Conservation (phyloP, 2,329 filamentous ascomycete genomes). For the Ophiostoma triangulosporum region DNA sequence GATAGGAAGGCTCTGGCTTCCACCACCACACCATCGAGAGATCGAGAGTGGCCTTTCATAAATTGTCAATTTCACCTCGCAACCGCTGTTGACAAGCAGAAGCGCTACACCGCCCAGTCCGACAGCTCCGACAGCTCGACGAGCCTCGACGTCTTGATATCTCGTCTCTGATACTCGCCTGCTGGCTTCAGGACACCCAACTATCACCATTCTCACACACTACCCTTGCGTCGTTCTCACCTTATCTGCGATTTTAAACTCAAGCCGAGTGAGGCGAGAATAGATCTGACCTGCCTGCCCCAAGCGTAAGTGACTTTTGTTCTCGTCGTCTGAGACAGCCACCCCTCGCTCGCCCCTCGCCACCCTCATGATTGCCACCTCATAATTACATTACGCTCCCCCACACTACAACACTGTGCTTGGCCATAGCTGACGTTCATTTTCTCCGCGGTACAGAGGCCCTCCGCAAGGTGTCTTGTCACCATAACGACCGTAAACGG, state of each 20-base stretch:
- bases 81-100: not conserved
- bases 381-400: not conserved
- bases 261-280: not conserved
- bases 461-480: slow-evolving; percentile 27
- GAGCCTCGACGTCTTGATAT: not conserved
- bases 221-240: not conserved
- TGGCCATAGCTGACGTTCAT: slow-evolving; percentile 12
- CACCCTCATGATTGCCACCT: not conserved
- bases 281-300: not conserved
- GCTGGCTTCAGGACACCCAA: not conserved
- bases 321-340: not conserved
- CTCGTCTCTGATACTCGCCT: not conserved
- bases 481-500: slow-evolving; percentile 24
- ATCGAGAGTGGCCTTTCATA: not conserved
- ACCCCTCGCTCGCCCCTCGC: not conserved
- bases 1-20: no score
- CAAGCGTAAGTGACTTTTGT: not conserved
- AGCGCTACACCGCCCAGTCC: not conserved
- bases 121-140: no score
- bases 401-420: not conserved
- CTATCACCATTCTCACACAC: not conserved
- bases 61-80: not conserved
- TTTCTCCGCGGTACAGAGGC: slow-evolving; percentile 27
- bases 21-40: not conserved
- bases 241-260: no score